Base-by-base conservation (phyloP, 2,329 filamentous ascomycete species). In the Fusarium tuaranense region DNA sequence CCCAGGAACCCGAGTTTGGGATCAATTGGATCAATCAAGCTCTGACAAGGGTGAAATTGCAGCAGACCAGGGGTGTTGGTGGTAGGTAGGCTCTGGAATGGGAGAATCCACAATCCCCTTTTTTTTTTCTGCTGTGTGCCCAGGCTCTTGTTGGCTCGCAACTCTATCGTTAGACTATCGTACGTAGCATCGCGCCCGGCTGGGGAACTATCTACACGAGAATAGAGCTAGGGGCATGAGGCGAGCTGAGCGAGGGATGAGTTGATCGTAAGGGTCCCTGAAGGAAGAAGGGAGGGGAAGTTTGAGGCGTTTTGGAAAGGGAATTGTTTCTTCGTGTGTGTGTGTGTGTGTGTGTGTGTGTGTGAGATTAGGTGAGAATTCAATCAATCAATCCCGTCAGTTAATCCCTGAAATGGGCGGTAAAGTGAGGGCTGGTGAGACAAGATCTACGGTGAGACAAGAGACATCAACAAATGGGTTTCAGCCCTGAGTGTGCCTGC, bases 11-110 rank as follows among this genome's bases (percentile, higher is more conserved):
- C n/a, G 25, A 14, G 72, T 41, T 66, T 63, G 34, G 63, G 51
- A 72, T 74, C 71, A 53, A 73, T 65, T 75, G 69, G 41, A 48
- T 65, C 66, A 70, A 74, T 72, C 48, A 75, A 73, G 69, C 59
- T 74, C 72, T 63, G 58, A 65, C 74, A 63, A 65, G 34, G 38
- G 22, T 61, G 69, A 74, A 62, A 70, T 75, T 72, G 51, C 59
- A 48, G 58, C 55, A 48, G 61, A 60, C 51, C 44, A 68, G 66
- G 72, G 69, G 38, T 51, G 34, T n/a, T 18, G 27, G 51, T 20
- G 13, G 6, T 22, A 34, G 34, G 34, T 36, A 36, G 34, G 34
- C 59, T 65, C 30, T 74, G 72, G 62, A 75, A 74, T 70, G 69
- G 57, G 39, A 57, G 39, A 41, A 22, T 38, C 60, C 44, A 68